Evolutionary conservation across 805 yeast genomes (phyloP), one percentile per base, ranked within the genome.

Genomic region (Monosporozyma servazzii): DNA sequence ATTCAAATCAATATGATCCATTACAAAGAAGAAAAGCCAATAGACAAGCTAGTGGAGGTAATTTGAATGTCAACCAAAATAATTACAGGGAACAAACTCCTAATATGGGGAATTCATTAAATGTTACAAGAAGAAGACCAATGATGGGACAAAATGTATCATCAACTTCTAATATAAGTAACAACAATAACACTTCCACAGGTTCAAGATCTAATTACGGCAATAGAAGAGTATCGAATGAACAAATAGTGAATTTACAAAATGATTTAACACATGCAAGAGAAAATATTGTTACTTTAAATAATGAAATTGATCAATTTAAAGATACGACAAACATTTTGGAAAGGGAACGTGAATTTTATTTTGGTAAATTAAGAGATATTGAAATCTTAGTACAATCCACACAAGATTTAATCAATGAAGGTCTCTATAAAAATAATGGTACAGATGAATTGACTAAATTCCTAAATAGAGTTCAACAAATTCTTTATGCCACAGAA

Each of bases 341-440:
- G 48, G 87, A 84, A 60, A 78, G 86, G 1, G 97, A 93, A 65
- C 79, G 98, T 55, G 86, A 87, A 66, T 88, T 91, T 62, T 93
- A 93, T 67, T 91, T 87, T 70, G 82, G 85, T 61, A 93, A 91
- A 69, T 72, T 93, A 49, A 77, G 96, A 56, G 95, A 87, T 53
- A 86, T 93, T 51, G 99, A 93, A 67, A 80, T 88, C 27, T 69
- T 90, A 46, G 78, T 84, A 25, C 88, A 85, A 61, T 77, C 82
- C 23, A 74, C 81, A 10, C 76, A 74, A 48, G 84, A 81, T 49
- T 75, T 77, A 49, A 64, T 78, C 47, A 70, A 76, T 29, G 73
- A 69, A 47, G 70, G 71, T n/a, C 66, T 65, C 9, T 69, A 72
- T 41, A 67, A 66, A 27, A 60, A 49, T 48, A 62, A 48, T 56